Percentiles rank a stretch among this genome's conserved stretches.
Evolutionary conservation across 306 rosid genomes (phyloP).

Genomic region (Trifolium dubium): DNA sequence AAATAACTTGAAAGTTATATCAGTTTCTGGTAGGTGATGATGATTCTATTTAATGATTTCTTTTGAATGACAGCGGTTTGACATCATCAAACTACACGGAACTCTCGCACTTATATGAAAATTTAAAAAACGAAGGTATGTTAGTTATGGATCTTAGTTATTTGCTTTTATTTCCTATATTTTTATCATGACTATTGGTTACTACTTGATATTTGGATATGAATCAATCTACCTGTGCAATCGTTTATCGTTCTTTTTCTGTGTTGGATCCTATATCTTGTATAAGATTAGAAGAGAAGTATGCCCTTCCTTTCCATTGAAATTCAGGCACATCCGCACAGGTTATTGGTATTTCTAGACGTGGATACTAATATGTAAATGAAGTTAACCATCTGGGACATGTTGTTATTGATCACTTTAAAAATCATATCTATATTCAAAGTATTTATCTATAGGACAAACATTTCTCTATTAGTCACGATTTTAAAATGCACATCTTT

Average conservation of each 20-base stretch:
- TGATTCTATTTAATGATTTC: constrained; percentile 30
- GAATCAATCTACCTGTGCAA: constrained; percentile 34
- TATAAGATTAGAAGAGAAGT: not conserved
- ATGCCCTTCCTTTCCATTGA: not conserved
- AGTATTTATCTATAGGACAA: constrained; percentile 5
- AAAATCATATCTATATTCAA: not conserved
- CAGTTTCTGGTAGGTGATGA: constrained; percentile 30
- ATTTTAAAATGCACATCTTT: constrained; percentile 16
- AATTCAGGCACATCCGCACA: not conserved
- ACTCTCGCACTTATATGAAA: constrained; percentile 80
- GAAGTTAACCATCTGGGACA: not conserved
- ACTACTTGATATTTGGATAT: constrained; percentile 16
- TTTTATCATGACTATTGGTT: constrained; percentile 19
- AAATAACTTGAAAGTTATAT: constrained; percentile 8
- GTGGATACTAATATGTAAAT: not conserved
- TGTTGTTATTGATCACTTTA: constrained; percentile 11
- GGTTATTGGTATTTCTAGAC: not conserved
- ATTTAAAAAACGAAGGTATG: constrained; percentile 85
- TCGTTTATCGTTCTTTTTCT: constrained; percentile 21
- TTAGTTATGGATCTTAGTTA: constrained; percentile 22
- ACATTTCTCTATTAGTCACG: constrained; percentile 6
- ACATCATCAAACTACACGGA: constrained; percentile 91
- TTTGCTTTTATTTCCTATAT: constrained; percentile 8
- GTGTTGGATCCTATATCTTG: constrained; percentile 4
- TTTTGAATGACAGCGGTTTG: constrained; percentile 74